phyloP scores from a whole-genome alignment of 768 basidiomycete genomes.

The Termitomyces sp. region DNA sequence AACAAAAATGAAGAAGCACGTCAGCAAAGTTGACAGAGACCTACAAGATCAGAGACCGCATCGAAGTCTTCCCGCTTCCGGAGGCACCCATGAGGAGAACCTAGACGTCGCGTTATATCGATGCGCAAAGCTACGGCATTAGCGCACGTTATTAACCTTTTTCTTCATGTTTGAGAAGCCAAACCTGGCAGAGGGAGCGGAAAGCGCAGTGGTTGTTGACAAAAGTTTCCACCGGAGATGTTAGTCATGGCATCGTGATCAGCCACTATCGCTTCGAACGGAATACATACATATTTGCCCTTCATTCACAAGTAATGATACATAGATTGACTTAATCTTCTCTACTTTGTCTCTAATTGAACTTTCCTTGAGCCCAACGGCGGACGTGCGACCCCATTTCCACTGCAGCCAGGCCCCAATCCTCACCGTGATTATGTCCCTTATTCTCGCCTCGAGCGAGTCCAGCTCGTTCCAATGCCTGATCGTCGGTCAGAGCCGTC shows the following conservation, averaged over 20 bases:
- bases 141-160: constrained; percentile 38
- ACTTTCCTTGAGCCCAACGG: constrained; percentile 69
- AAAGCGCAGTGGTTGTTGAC: constrained; percentile 9
- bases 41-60: constrained; percentile 98
- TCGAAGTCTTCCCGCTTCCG: constrained; percentile 93
- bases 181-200: constrained; percentile 11
- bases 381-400: constrained; percentile 76
- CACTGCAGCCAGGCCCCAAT: constrained; percentile 96
- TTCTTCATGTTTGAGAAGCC: constrained; percentile 44
- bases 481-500: constrained; percentile 88
- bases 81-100: constrained; percentile 98
- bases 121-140: constrained; percentile 8
- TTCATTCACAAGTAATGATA: constrained; percentile 3
- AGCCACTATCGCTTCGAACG: not conserved
- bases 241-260: constrained; percentile 5
- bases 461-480: constrained; percentile 93
- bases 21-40: constrained; percentile 23
- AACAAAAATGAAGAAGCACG: constrained; percentile 1
- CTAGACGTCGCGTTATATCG: constrained; percentile 37
- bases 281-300: not conserved
- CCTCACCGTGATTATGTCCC: constrained; percentile 97
- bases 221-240: constrained; percentile 8
- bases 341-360: constrained; percentile 26
- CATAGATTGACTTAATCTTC: not conserved
- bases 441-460: constrained; percentile 62